Base-by-base conservation (phyloP, 257 asterid genomes). In the Solanum medicagineum region DNA sequence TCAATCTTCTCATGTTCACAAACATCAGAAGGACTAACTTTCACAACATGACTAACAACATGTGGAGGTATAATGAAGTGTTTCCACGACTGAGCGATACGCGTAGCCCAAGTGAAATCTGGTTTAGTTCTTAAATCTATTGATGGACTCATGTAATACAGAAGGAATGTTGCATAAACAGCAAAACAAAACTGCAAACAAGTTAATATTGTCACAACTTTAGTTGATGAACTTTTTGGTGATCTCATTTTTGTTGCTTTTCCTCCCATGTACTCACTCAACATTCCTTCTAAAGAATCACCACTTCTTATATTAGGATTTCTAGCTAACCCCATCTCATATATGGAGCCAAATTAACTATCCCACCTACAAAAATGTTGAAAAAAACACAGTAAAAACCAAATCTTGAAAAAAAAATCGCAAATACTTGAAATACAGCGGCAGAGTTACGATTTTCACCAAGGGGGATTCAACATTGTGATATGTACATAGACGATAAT, bases 111-210 rank as follows among this genome's bases (percentile, higher is more conserved):
- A 9, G 93, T 24, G 88, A 94, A 93, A 69, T 96, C 98, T 0
- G 99, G 98, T 57, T 90, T 93, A 42, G 90, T 13, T 6, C 90
- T 86, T 36, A 96, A 74, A 42, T 97, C 99, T 4, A 95, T 42
- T 0, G 96, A 40, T 14, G 99, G 98, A 83, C 97, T 92, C 95
- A 95, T 91, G 91, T 86, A 92, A 66, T 95, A 95, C 81, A 97
- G 89, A 40, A 97, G 89, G 84, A 93, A 93, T 0, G 99, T 95
- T 3, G 97, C 99, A 84, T 97, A 97, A 36, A 94, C 87, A n/a
- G 99, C 99, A 49, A 97, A 97, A 3, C 91, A 90, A 74, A 97
- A 93, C 22, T 97, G 99, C 29, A 97, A 84, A 49, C 96, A 94
- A 6, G 98, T 97, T 17, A 97, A 83, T 19, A 93, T 54, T 0